Base-by-base conservation (phyloP, 306 rosid genomes). In the Trichosanthes truncata region DNA sequence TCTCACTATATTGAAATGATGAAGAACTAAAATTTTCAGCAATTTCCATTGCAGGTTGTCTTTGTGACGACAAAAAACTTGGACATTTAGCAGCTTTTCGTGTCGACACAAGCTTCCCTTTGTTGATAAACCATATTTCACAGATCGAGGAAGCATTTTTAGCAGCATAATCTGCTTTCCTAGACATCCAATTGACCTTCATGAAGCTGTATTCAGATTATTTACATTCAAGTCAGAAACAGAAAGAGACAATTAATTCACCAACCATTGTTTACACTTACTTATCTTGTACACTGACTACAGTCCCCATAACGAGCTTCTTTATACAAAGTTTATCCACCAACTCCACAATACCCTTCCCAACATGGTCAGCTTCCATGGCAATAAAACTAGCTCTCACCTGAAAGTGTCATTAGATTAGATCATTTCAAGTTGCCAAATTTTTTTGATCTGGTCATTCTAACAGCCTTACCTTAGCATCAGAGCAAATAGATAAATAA, bases 81-180 rank as follows among this genome's bases (percentile, higher is more conserved):
- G 86, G 82, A 76, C 48, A 81, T 78, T 84, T 91, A 43, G 93
- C 85, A 80, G 95, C 90, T 69, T 90, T 90, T 82, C 93, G 87
- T 25, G 96, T 90, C 91, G 93, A 89, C n/a, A 91, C 57, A 80
- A 81, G 91, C 82, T 83, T 91, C 80, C 93, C 93, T 82, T 90
- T 90, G 86, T 83, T 80, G 80, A 93, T 74, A 88, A 91, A 91
- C 95, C 92, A 91, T 80, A 93, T 85, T 82, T 93, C 97, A 84
- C 97, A 93, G 84, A 79, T 87, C 29, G 79, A 78, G 3, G 98
- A 90, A 82, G 87, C 87, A 80, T 89, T 84, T 81, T 87, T 91
- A 55, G 93, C 92, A 79, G 93, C 76, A 71, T 89, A 89, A 83
- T 84, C 80, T 83, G 91, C 95, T 80, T 88, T 93, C 21, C 84